These are phyloP conservation scores for Candida rishiriensis DNA, from an alignment of 805 yeast species.

Conservation along the genomic window DNA sequence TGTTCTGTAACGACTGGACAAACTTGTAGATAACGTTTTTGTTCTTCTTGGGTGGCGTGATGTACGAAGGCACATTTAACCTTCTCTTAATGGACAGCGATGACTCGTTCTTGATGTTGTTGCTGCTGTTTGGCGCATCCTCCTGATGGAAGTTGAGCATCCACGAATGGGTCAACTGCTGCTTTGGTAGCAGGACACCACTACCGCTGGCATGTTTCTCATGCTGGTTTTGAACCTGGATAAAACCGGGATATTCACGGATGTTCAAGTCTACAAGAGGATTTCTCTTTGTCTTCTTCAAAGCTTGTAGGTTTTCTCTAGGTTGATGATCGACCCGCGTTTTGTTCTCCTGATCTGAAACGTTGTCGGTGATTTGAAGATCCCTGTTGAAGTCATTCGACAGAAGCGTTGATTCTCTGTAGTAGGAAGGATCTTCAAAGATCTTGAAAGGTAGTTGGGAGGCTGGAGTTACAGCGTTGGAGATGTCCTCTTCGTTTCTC, in stretches of 20 bases:
- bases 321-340: neutral
- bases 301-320: neutral
- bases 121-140: neutral
- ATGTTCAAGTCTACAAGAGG: conserved; percentile 15
- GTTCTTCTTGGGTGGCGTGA: conserved; percentile 20
- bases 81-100: neutral
- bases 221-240: conserved; percentile 4
- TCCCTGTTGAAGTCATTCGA: neutral
- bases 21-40: conserved; percentile 12
- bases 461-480: too few species aligned
- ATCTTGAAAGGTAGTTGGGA: conserved; percentile 13
- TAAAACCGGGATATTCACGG: conserved; percentile 15
- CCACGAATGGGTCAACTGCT: conserved; percentile 15
- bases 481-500: neutral
- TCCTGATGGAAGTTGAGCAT: conserved; percentile 9
- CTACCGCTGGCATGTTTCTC: neutral
- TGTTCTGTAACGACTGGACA: conserved; percentile 8
- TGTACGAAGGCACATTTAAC: conserved; percentile 15
- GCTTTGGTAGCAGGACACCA: conserved; percentile 17
- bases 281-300: conserved; percentile 1
- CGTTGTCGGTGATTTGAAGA: neutral
- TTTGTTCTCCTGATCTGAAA: neutral
- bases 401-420: conserved; percentile 3
- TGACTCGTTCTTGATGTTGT: neutral
- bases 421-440: conserved; percentile 13